Percentiles rank a stretch among this genome's conserved stretches.
These are phyloP conservation scores for Penicillium sp. DNA, from an alignment of 2,329 filamentous ascomycete genomes.

Conservation along the genomic window DNA sequence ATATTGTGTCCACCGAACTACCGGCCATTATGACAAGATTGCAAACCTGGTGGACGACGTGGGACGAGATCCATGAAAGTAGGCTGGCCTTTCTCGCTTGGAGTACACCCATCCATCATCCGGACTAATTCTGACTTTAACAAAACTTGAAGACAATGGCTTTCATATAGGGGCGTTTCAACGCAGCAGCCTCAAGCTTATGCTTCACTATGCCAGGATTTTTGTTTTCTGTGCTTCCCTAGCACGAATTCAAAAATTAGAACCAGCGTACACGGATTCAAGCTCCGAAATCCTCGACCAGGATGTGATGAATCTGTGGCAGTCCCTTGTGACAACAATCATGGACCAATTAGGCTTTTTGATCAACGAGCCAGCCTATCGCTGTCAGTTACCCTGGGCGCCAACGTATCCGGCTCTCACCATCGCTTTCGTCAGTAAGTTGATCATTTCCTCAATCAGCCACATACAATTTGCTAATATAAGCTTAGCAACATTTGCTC, in stretches of 20 bases:
- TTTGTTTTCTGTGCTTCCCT: constrained; percentile 32
- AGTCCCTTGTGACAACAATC: constrained; percentile 29
- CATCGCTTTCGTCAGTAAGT: constrained; percentile 37
- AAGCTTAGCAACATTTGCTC: constrained; percentile 30
- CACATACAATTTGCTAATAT: constrained; percentile 9
- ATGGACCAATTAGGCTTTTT: constrained; percentile 32
- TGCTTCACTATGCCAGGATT: constrained; percentile 33
- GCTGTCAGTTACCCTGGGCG: constrained; percentile 33
- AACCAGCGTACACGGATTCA: constrained; percentile 18
- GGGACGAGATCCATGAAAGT: constrained; percentile 36
- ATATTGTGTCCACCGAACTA: constrained; percentile 27
- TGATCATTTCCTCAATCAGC: not conserved
- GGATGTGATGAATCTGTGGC: constrained; percentile 29
- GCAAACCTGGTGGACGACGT: constrained; percentile 33
- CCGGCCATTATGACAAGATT: constrained; percentile 31
- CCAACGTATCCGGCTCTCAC: constrained; percentile 36
- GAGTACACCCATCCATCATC: not conserved
- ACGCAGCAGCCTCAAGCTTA: constrained; percentile 32
- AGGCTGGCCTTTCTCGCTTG: constrained; percentile 1
- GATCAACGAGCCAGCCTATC: constrained; percentile 32
- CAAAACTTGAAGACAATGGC: constrained; percentile 27
- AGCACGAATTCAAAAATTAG: constrained; percentile 35
- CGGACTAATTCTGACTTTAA: not conserved
- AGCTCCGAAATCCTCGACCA: constrained; percentile 20
- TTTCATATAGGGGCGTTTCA: constrained; percentile 37